Percentiles rank a stretch among this genome's conserved stretches.
These are phyloP conservation scores for Plantago ovata DNA, from an alignment of 257 asterid genomes.

Conservation along the genomic window DNA sequence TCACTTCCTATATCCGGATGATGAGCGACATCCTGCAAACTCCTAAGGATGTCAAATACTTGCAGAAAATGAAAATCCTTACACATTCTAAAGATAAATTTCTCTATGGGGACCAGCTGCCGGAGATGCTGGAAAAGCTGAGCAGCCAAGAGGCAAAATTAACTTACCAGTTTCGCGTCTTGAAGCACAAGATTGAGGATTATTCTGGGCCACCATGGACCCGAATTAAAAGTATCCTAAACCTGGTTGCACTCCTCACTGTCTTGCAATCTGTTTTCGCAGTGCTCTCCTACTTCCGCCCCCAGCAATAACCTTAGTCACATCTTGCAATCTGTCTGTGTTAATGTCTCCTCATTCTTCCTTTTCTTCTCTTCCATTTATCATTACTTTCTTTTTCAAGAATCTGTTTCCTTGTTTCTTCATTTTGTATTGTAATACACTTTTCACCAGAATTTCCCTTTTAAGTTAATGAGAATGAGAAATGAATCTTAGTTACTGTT, in stretches of 20 bases:
- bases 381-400: too few relatives aligned
- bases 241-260: constrained; percentile 14
- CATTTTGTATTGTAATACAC: too few relatives aligned
- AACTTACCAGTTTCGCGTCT: constrained; percentile 2
- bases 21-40: constrained; percentile 9
- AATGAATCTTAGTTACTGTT: too few relatives aligned
- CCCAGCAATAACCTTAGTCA: too few relatives aligned
- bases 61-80: background rate
- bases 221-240: background rate
- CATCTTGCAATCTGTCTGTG: too few relatives aligned
- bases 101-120: background rate
- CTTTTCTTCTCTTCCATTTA: too few relatives aligned
- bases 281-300: too few relatives aligned
- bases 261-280: constrained; percentile 3
- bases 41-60: background rate
- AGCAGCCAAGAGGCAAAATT: background rate
- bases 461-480: too few relatives aligned
- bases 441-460: too few relatives aligned
- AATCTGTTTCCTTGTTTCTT: too few relatives aligned
- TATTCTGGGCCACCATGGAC: constrained; percentile 11
- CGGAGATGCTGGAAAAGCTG: constrained; percentile 1
- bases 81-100: background rate
- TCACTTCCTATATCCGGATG: constrained; percentile 1
- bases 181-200: constrained; percentile 9
- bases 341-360: too few relatives aligned